phyloP scores from a whole-genome alignment of 768 basidiomycete genomes.

The Solioccasus polychromus region DNA sequence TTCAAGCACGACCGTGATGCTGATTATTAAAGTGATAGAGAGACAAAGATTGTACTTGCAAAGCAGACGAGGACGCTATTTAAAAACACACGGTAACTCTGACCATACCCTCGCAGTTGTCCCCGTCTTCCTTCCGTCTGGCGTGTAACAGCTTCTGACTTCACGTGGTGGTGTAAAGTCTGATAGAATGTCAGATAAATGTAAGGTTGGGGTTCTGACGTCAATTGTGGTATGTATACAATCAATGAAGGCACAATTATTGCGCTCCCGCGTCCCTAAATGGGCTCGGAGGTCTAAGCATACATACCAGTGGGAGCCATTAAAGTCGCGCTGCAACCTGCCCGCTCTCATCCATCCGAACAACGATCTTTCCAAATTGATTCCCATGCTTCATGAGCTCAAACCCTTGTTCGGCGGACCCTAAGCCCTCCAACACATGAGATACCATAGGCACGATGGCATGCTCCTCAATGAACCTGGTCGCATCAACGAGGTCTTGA shows the following conservation, averaged over 20 bases:
- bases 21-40: too few species aligned
- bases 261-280: neutral
- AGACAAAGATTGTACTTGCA: too few species aligned
- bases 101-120: too few species aligned
- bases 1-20: too few species aligned
- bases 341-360: slow-evolving; percentile 38
- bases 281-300: neutral
- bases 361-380: slow-evolving; percentile 79
- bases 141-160: too few species aligned
- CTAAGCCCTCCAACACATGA: slow-evolving; percentile 65
- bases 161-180: too few species aligned
- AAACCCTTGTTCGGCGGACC: slow-evolving; percentile 66
- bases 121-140: too few species aligned
- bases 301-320: slow-evolving; percentile 1
- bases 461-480: slow-evolving; percentile 63
- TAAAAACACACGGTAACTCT: too few species aligned
- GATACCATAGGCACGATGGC: slow-evolving; percentile 70
- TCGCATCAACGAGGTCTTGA: slow-evolving; percentile 69
- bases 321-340: slow-evolving; percentile 27
- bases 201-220: slow-evolving; percentile 4
- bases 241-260: neutral
- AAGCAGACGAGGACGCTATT: too few species aligned
- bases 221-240: slow-evolving; percentile 14
- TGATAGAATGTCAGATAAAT: slow-evolving; percentile 22
- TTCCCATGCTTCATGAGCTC: slow-evolving; percentile 57